Evolutionary conservation across 495 filamentous ascomycete genomes (phyloP).

Genomic region (Neurospora cerealis): DNA sequence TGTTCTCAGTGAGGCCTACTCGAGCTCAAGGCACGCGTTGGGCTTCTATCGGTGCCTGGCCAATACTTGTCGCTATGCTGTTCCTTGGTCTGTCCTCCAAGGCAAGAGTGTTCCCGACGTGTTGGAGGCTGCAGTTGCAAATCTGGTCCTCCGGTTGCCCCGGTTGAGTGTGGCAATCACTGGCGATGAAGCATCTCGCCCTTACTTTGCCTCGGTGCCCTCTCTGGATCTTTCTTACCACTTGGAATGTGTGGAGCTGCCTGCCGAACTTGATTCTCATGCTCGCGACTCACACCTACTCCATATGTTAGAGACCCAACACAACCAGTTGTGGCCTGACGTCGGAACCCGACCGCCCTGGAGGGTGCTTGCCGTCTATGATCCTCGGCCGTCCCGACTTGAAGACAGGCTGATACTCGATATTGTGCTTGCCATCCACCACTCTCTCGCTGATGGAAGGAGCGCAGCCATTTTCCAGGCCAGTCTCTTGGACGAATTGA

Average conservation of each 20-base stretch:
- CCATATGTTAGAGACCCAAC: slow-evolving; percentile 8
- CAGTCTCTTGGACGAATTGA: slow-evolving; percentile 19
- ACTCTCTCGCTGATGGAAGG: slow-evolving; percentile 25
- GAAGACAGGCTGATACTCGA: slow-evolving; percentile 8
- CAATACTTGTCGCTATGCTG: slow-evolving; percentile 22
- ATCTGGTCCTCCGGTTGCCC: slow-evolving; percentile 20
- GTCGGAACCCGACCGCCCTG: slow-evolving; percentile 19
- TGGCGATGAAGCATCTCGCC: slow-evolving; percentile 17
- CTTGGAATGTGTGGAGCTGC: slow-evolving; percentile 12
- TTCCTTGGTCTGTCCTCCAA: slow-evolving; percentile 4
- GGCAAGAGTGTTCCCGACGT: background rate
- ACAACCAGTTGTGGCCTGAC: slow-evolving; percentile 17
- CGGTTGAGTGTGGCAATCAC: slow-evolving; percentile 21
- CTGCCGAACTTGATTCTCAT: background rate
- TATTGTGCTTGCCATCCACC: slow-evolving; percentile 25
- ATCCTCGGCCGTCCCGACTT: background rate
- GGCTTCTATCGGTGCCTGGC: slow-evolving; percentile 25
- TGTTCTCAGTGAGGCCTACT: slow-evolving; percentile 16
- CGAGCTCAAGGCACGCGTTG: slow-evolving; percentile 19
- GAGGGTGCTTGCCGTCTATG: slow-evolving; percentile 19
- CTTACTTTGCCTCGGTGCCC: slow-evolving; percentile 18
- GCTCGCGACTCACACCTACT: slow-evolving; percentile 11
- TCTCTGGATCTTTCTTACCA: slow-evolving; percentile 20
- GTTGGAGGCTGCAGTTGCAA: slow-evolving; percentile 20
- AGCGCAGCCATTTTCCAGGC: slow-evolving; percentile 24